Conservation (phyloP, 805 yeast species). For the Metschnikowia kunwiensis region DNA sequence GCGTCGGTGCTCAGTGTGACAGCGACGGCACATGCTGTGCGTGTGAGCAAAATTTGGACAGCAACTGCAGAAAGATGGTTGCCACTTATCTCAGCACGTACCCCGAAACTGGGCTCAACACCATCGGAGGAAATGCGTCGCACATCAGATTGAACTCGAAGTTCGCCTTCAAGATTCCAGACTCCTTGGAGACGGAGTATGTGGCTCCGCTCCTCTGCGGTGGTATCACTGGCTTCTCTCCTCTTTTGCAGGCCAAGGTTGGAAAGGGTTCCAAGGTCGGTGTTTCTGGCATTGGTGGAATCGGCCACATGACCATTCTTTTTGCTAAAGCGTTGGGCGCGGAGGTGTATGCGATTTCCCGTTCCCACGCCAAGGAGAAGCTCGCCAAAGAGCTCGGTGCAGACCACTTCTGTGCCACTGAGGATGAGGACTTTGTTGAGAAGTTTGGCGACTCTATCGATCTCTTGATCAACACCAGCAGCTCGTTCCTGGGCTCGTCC, state of each 20-base stretch:
- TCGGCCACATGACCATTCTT: conserved; percentile 62
- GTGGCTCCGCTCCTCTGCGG: conserved; percentile 23
- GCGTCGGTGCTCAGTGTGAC: conserved; percentile 64
- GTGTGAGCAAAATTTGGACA: conserved; percentile 10
- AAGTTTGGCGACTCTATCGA: conserved; percentile 15
- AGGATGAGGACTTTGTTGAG: conserved; percentile 21
- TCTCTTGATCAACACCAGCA: conserved; percentile 17
- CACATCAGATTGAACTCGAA: conserved; percentile 17
- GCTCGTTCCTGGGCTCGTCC: conserved; percentile 18
- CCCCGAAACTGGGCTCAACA: conserved; percentile 13
- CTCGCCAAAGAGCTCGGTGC: conserved; percentile 57
- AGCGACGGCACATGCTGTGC: conserved; percentile 14
- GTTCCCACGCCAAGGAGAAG: conserved; percentile 46
- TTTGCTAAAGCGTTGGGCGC: conserved; percentile 64
- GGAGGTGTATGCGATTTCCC: conserved; percentile 54
- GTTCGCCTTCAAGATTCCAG: conserved; percentile 19
- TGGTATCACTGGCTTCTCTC: conserved; percentile 21
- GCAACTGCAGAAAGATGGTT: conserved; percentile 14
- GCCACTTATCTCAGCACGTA: conserved; percentile 14
- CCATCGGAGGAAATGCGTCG: conserved; percentile 19
- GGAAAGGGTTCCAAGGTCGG: conserved; percentile 45
- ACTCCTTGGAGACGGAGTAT: conserved; percentile 11
- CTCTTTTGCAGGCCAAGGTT: conserved; percentile 18
- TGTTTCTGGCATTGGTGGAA: conserved; percentile 62
- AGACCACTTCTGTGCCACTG: conserved; percentile 30